Conservation (phyloP, 306 rosid species). For the Cajanus cajan region DNA sequence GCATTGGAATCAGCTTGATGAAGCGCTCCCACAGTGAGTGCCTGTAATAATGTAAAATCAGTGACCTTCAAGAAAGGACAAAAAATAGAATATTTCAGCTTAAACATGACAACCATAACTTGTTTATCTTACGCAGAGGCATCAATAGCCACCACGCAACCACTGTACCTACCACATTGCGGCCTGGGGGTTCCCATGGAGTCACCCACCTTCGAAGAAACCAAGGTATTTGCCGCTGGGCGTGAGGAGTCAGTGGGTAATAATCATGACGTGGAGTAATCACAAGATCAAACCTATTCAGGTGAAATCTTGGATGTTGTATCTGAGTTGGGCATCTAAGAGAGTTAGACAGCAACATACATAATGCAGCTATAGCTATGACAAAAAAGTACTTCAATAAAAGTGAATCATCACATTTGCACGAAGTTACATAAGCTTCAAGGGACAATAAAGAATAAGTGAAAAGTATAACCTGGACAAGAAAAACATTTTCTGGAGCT, state of each 20-base stretch:
- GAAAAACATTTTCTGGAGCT: slow-evolving; percentile 87
- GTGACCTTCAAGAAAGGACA: slow-evolving; percentile 26
- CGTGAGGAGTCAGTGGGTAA: slow-evolving; percentile 73
- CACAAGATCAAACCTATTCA: slow-evolving; percentile 86
- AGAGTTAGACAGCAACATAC: slow-evolving; percentile 27
- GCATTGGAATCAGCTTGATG: slow-evolving; percentile 80
- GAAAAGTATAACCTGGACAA: slow-evolving; percentile 77
- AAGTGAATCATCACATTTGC: background rate
- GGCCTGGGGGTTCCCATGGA: slow-evolving; percentile 80
- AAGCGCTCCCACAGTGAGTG: slow-evolving; percentile 94
- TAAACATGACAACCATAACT: background rate
- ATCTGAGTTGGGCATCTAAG: slow-evolving; percentile 55
- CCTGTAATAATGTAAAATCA: slow-evolving; percentile 43
- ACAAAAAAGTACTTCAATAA: background rate
- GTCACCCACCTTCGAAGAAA: slow-evolving; percentile 80
- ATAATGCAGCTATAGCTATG: background rate
- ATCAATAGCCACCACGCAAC: slow-evolving; percentile 22
- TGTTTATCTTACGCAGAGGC: slow-evolving; percentile 4
- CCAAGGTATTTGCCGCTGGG: slow-evolving; percentile 71
- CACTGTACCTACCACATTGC: slow-evolving; percentile 64
- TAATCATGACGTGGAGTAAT: slow-evolving; percentile 85
- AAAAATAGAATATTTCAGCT: slow-evolving; percentile 1
- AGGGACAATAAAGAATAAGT: slow-evolving; percentile 14
- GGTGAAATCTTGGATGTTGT: slow-evolving; percentile 80
- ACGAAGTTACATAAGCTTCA: slow-evolving; percentile 9